phyloP scores from a whole-genome alignment of 176 grass and related monocot genomes.

The Hyparrhenia diplandra region DNA sequence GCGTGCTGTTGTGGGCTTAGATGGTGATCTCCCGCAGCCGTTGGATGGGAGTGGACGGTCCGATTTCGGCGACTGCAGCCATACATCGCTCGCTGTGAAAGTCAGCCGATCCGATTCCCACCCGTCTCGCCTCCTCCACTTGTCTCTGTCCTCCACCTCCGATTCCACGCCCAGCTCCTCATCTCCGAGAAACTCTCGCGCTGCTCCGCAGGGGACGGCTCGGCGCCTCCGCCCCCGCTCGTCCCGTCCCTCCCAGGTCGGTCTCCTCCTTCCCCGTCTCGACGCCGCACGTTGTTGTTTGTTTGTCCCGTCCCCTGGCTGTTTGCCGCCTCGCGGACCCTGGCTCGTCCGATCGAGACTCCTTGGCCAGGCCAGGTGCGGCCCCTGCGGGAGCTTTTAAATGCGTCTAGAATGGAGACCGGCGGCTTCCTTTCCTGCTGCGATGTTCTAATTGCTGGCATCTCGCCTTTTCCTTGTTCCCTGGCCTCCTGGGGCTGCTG shows the following conservation, averaged over 20 bases:
- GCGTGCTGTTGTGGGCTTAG: too few species aligned
- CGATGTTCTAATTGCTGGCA: not conserved
- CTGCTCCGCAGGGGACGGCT: not conserved
- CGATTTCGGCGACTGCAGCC: too few species aligned
- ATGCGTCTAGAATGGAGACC: not conserved
- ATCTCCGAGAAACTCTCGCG: not conserved
- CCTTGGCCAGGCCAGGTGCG: not conserved
- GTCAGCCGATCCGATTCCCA: too few species aligned
- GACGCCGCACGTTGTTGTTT: not conserved
- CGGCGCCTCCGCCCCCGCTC: constrained; percentile 2
- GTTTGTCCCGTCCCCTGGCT: not conserved
- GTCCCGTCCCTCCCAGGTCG: not conserved
- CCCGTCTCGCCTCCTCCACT: too few species aligned
- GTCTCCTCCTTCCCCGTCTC: not conserved
- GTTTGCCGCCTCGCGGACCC: not conserved
- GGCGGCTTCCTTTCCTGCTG: not conserved
- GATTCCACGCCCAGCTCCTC: not conserved
- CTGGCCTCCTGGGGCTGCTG: not conserved
- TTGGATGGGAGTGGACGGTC: too few species aligned
- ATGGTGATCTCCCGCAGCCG: too few species aligned
- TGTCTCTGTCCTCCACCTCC: too few species aligned
- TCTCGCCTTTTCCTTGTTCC: too few species aligned
- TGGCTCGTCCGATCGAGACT: not conserved
- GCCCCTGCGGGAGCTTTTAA: not conserved
- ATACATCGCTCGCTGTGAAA: too few species aligned